Evolutionary conservation across 2,329 filamentous ascomycete species (phyloP).

Genomic region (Calonectria honghensis): DNA sequence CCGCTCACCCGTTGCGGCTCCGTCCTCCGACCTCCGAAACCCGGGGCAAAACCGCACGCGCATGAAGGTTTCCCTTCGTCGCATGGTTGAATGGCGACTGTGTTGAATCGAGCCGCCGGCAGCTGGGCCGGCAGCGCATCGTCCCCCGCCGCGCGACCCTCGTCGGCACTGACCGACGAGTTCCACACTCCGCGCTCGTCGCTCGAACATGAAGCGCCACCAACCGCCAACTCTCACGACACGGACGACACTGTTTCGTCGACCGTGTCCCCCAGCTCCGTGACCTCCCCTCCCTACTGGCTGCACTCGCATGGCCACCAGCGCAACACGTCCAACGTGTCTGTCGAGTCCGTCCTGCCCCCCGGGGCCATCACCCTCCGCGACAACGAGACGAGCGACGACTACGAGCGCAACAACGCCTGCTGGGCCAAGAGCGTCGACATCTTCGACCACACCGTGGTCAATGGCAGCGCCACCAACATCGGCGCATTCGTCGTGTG

Average conservation of each 20-base stretch:
- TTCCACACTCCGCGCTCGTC: constrained; percentile 56
- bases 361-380: constrained; percentile 75
- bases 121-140: constrained; percentile 48
- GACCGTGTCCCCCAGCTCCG: constrained; percentile 54
- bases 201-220: constrained; percentile 46
- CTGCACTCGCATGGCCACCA: constrained; percentile 59
- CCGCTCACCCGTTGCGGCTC: constrained; percentile 8
- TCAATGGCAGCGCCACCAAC: constrained; percentile 74
- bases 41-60: constrained; percentile 19
- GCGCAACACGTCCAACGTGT: constrained; percentile 66
- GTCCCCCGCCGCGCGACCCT: constrained; percentile 37
- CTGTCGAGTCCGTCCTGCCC: constrained; percentile 69
- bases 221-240: constrained; percentile 41
- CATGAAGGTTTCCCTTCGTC: constrained; percentile 41
- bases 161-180: constrained; percentile 46
- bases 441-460: constrained; percentile 73
- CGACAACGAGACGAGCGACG: constrained; percentile 75
- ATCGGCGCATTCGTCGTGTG: constrained; percentile 96
- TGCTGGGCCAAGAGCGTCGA: constrained; percentile 80
- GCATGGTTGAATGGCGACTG: constrained; percentile 61
- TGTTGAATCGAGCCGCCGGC: constrained; percentile 53
- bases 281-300: constrained; percentile 68
- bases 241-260: constrained; percentile 50
- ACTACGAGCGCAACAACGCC: constrained; percentile 71
- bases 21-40: constrained; percentile 18